A percentile compares a stretch with the other conserved stretches of the same genome.
Evolutionary conservation across 352 stramenopile genomes (phyloP).

Genomic region (Plasmopara muralis): DNA sequence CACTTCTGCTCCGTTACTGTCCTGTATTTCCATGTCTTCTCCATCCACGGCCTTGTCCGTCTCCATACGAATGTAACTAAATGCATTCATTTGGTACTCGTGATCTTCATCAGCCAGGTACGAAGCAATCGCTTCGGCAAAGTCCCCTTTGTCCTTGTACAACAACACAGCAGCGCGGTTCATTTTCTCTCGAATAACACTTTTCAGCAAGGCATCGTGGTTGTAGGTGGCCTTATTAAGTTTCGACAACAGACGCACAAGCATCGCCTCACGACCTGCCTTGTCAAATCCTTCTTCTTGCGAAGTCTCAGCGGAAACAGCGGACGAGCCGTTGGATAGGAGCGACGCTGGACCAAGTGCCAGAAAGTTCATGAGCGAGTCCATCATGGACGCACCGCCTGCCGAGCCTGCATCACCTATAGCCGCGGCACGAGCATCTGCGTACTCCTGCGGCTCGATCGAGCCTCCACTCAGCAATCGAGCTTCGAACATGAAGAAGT

Average conservation of each 20-base stretch:
- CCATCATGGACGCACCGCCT: constrained; percentile 70
- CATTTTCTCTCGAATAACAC: constrained; percentile 72
- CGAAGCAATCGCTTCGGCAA: constrained; percentile 67
- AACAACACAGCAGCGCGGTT: constrained; percentile 75
- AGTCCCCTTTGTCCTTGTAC: constrained; percentile 74
- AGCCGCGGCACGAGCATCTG: constrained; percentile 50
- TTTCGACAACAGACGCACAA: constrained; percentile 79
- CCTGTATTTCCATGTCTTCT: constrained; percentile 33
- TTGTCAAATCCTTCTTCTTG: constrained; percentile 85
- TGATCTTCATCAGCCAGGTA: constrained; percentile 76
- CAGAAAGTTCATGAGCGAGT: constrained; percentile 85
- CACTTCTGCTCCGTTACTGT: constrained; percentile 26
- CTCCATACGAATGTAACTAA: constrained; percentile 74
- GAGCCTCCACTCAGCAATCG: constrained; percentile 74
- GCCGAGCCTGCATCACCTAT: constrained; percentile 37
- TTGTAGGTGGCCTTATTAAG: constrained; percentile 81
- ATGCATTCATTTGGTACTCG: constrained; percentile 78
- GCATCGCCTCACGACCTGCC: constrained; percentile 68
- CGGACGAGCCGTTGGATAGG: constrained; percentile 32
- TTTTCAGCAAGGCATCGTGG: constrained; percentile 56
- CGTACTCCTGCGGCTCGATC: constrained; percentile 81
- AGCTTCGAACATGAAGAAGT: constrained; percentile 89
- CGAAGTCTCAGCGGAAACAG: constrained; percentile 38
- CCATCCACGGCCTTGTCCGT: constrained; percentile 42
- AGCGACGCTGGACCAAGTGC: constrained; percentile 68